Conservation (phyloP, 2,329 filamentous ascomycete genomes). For the Sporothrix pseudoabietina region DNA sequence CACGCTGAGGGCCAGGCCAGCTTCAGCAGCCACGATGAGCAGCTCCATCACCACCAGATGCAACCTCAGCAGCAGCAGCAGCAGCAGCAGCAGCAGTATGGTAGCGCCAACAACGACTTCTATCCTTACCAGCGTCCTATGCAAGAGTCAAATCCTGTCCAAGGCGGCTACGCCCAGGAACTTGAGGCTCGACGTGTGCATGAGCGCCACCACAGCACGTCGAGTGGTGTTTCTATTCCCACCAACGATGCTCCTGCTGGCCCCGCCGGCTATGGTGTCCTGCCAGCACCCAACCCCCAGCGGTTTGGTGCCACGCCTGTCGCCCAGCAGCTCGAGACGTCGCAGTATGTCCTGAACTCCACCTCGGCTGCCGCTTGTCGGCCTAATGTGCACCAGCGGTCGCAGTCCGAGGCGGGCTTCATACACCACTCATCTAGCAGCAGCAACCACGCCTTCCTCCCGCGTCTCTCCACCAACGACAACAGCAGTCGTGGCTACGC, state of each 20-base stretch:
- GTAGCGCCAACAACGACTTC: background rate
- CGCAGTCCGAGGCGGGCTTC: constrained; percentile 33
- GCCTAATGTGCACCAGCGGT: constrained; percentile 33
- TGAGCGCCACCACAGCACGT: background rate
- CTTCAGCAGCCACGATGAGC: background rate
- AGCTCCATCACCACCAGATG: background rate
- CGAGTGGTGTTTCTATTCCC: background rate
- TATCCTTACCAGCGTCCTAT: background rate
- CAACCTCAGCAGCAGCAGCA: background rate
- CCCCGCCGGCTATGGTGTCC: background rate
- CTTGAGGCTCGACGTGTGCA: constrained; percentile 13
- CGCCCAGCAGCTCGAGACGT: constrained; percentile 28
- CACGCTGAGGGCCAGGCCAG: constrained; percentile 32
- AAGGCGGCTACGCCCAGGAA: background rate
- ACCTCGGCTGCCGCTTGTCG: constrained; percentile 14
- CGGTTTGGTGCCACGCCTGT: constrained; percentile 15
- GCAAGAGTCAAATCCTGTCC: background rate
- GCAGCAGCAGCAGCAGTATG: background rate
- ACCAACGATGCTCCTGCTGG: background rate
- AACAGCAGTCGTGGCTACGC: background rate
- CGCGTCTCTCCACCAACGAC: background rate
- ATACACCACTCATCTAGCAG: constrained; percentile 16
- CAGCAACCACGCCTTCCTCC: constrained; percentile 19
- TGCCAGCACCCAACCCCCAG: constrained; percentile 30
- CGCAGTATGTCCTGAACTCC: constrained; percentile 22